These are phyloP conservation scores for Domatiomyces catenatus DNA, from an alignment of 2,329 filamentous ascomycete species.

Conservation along the genomic window DNA sequence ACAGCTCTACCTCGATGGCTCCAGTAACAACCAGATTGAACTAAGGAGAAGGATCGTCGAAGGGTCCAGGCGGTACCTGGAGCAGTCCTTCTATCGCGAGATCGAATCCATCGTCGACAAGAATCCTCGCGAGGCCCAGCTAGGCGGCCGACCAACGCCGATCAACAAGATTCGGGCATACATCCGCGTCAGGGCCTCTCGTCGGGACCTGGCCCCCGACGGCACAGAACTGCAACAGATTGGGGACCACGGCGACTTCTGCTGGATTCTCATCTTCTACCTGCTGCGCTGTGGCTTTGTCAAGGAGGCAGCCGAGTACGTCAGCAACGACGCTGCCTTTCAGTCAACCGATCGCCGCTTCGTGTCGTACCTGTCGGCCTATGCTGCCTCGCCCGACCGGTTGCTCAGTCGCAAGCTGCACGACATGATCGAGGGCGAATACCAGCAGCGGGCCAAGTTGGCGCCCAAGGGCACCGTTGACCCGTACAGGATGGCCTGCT, in stretches of 20 bases:
- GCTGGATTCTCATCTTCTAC: slow-evolving; percentile 91
- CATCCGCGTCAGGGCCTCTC: slow-evolving; percentile 61
- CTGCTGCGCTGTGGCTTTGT: slow-evolving; percentile 73
- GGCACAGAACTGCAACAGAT: slow-evolving; percentile 66
- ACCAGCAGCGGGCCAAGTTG: slow-evolving; percentile 68
- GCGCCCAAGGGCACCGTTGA: slow-evolving; percentile 77
- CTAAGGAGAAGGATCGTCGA: slow-evolving; percentile 67
- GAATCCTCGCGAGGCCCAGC: slow-evolving; percentile 73
- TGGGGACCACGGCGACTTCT: slow-evolving; percentile 53
- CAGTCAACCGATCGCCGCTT: slow-evolving; percentile 84
- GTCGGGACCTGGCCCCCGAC: slow-evolving; percentile 73
- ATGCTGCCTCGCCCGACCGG: slow-evolving; percentile 60
- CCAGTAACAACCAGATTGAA: slow-evolving; percentile 45
- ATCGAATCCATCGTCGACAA: slow-evolving; percentile 64
- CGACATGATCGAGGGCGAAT: slow-evolving; percentile 78
- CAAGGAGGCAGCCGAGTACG: slow-evolving; percentile 71
- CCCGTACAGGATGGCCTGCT: slow-evolving; percentile 91
- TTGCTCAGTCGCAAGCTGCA: slow-evolving; percentile 65
- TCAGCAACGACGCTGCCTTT: slow-evolving; percentile 67
- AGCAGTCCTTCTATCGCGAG: slow-evolving; percentile 63
- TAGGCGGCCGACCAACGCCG: slow-evolving; percentile 76
- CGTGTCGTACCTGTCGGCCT: slow-evolving; percentile 70
- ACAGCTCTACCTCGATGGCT: slow-evolving; percentile 60
- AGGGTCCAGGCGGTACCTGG: slow-evolving; percentile 65
- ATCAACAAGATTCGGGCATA: slow-evolving; percentile 87